phyloP scores from a whole-genome alignment of 768 basidiomycete genomes.

The Boletus insuetus region DNA sequence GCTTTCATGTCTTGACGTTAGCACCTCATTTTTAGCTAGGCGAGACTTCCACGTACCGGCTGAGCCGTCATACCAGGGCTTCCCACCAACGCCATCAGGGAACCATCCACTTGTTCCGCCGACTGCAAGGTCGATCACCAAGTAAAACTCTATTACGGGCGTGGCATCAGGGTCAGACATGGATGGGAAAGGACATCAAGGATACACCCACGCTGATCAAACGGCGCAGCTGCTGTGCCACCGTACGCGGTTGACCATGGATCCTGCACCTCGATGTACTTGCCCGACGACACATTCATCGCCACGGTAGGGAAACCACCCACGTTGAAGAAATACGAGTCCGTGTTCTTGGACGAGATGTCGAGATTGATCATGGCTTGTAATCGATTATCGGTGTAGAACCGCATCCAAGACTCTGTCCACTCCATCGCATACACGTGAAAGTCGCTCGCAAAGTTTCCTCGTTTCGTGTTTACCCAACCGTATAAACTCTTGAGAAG shows the following conservation, averaged over 20 bases:
- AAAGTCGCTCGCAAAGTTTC: constrained; percentile 46
- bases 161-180: constrained; percentile 3
- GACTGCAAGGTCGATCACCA: constrained; percentile 76
- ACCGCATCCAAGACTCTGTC: constrained; percentile 53
- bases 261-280: constrained; percentile 41
- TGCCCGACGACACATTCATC: constrained; percentile 38
- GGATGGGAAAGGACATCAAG: not conserved
- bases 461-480: constrained; percentile 37
- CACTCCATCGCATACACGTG: constrained; percentile 60
- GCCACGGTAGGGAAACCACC: constrained; percentile 52
- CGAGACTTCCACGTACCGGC: constrained; percentile 36
- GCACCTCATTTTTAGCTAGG: constrained; percentile 14
- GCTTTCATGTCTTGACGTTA: constrained; percentile 19
- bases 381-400: constrained; percentile 52
- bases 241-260: constrained; percentile 47
- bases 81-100: constrained; percentile 50
- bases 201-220: constrained; percentile 32
- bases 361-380: constrained; percentile 50
- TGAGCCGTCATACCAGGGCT: constrained; percentile 60
- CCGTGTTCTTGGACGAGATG: constrained; percentile 40
- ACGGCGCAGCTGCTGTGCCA: constrained; percentile 46
- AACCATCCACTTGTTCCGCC: constrained; percentile 71
- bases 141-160: constrained; percentile 63
- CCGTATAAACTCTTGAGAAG: constrained; percentile 39
- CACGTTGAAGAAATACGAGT: constrained; percentile 49